Percentiles rank a stretch among this genome's conserved stretches.
phyloP scores from a whole-genome alignment of 495 filamentous ascomycete species.

The Podospora conica region DNA sequence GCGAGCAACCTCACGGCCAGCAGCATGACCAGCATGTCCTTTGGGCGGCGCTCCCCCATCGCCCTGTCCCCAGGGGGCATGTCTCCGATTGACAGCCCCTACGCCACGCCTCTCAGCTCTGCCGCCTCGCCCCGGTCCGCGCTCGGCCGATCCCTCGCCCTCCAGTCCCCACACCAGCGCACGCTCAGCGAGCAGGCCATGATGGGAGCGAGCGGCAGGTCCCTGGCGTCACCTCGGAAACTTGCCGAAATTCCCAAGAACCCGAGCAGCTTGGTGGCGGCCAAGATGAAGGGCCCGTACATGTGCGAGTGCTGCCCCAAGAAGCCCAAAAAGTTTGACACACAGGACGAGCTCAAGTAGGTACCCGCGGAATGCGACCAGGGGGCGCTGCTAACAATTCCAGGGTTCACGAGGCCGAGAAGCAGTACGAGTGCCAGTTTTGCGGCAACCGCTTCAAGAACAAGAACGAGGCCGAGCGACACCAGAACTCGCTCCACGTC shows the following conservation, averaged over 20 bases:
- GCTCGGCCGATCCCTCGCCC: conserved; percentile 32
- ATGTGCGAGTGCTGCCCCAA: conserved; percentile 98
- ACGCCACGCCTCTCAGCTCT: conserved; percentile 51
- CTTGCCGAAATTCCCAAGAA: conserved; percentile 40
- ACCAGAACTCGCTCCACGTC: conserved; percentile 94
- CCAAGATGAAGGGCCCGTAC: conserved; percentile 50
- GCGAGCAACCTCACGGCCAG: conserved; percentile 64
- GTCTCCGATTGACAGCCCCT: conserved; percentile 53
- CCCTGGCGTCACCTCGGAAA: conserved; percentile 42
- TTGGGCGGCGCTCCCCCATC: conserved; percentile 66
- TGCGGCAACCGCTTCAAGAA: conserved; percentile 98
- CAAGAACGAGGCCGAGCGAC: conserved; percentile 96
- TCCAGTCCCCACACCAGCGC: conserved; percentile 39
- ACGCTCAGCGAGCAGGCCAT: conserved; percentile 36
- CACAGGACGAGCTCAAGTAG: conserved; percentile 76
- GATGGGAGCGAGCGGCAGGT: conserved; percentile 22
- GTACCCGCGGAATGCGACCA: conserved; percentile 16
- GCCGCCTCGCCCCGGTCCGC: conserved; percentile 55
- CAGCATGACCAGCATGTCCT: conserved; percentile 69
- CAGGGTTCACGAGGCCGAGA: conserved; percentile 77
- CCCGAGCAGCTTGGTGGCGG: conserved; percentile 25
- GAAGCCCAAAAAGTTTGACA: conserved; percentile 97
- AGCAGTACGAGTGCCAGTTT: conserved; percentile 89
- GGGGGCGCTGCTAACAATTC: neutral
- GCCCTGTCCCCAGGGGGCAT: conserved; percentile 59